Percentiles rank a stretch among this genome's conserved stretches.
Conservation (phyloP, 1,139 yeast species). For the Blastobotrys petasosporus region DNA sequence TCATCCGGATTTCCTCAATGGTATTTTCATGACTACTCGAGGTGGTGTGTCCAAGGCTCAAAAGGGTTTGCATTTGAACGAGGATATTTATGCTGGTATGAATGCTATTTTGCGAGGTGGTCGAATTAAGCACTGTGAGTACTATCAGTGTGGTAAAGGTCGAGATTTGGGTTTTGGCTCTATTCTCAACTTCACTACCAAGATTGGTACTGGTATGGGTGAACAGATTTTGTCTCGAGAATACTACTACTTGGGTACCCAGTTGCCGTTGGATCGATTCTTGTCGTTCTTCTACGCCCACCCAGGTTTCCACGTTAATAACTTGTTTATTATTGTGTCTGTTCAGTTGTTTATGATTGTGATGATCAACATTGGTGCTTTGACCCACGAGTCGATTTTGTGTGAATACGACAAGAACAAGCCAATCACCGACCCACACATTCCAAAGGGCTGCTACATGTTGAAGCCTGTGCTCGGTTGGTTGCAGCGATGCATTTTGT, state of each 20-base stretch:
- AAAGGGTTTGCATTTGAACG: conserved; percentile 96
- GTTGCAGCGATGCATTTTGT: conserved; percentile 95
- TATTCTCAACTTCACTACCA: conserved; percentile 95
- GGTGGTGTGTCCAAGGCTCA: conserved; percentile 99
- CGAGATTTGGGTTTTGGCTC: conserved; percentile 99
- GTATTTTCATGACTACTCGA: conserved; percentile 92
- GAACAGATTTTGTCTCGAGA: conserved; percentile 98
- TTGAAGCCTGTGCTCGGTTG: conserved; percentile 87
- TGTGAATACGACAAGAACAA: conserved; percentile 78
- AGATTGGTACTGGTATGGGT: conserved; percentile 99
- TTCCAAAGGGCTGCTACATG: conserved; percentile 93
- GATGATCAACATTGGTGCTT: conserved; percentile 81
- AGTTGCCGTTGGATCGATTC: conserved; percentile 94
- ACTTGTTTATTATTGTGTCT: conserved; percentile 90
- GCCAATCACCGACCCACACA: conserved; percentile 79
- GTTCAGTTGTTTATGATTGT: conserved; percentile 91
- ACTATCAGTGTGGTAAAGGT: conserved; percentile 99
- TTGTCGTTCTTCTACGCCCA: conserved; percentile 97
- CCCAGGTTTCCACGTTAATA: conserved; percentile 98
- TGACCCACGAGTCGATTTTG: conserved; percentile 83
- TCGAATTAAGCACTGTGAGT: conserved; percentile 97
- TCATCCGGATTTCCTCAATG: conserved; percentile 97
- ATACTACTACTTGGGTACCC: conserved; percentile 95
- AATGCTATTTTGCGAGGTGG: conserved; percentile 97
- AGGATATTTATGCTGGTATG: conserved; percentile 99